Base-by-base conservation (phyloP, 2,329 filamentous ascomycete species). In the Exophiala xenobiotica region DNA sequence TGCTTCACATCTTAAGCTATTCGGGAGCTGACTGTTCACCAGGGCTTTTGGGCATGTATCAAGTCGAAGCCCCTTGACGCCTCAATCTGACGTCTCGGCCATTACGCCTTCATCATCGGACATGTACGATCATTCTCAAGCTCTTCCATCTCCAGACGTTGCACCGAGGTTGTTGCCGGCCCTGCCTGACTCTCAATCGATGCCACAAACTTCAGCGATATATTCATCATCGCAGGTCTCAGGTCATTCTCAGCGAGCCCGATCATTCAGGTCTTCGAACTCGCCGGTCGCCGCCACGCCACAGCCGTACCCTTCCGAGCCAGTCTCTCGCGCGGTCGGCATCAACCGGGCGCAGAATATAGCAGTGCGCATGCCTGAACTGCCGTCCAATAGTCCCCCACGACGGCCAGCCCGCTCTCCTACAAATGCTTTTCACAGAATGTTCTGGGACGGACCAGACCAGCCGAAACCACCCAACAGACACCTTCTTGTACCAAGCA, bases 311-410 rank as follows among this genome's bases (percentile, higher is more conserved):
- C 26, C n/a, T 3, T 29, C 8, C 9, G 23, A 19, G 3, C n/a
- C 23, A 43, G 24, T 27, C 5, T 19, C 44, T 6, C 44, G 44
- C 29, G 44, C 44, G 2, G 12, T 47, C 9, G 22, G 18, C 31
- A 35, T 47, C 44, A 47, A 47, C 33, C 44, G 44, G 29, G 23
- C n/a, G 22, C 31, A 39, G 20, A 20, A 20, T 19, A n/a, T 47
- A 22, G 22, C 14, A 37, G 29, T 35, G 14, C 35, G 27, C 19
- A 46, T 20, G 19, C 27, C 5, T 14, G 20, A 8, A 16, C 33
- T 37, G n/a, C 31, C 4, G 9, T 18, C 9, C n/a, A n/a, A n/a
- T n/a, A n/a, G n/a, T n/a, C 27, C 29, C 19, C 27, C 4, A 20
- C 33, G 9, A 33, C 31, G 12, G 19, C 31, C 14, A 22, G 6